phyloP scores from a whole-genome alignment of 1,284 basidiomycete species.

The Marasmius tenuissimus region DNA sequence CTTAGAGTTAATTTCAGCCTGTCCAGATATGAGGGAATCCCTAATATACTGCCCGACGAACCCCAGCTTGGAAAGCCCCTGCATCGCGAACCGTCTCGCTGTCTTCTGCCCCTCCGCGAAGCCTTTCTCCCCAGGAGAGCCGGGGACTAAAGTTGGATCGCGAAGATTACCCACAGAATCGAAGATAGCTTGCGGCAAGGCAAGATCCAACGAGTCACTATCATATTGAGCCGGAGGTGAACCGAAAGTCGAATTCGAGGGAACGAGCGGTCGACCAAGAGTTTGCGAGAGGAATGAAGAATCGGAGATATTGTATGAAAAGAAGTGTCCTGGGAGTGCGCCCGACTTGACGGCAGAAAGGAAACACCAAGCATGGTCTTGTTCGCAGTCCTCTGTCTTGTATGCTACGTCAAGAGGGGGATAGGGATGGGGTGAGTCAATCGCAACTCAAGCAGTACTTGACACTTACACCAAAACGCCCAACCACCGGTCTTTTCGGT shows the following conservation, averaged over 20 bases:
- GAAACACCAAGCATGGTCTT: constrained; percentile 71
- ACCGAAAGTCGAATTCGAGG: background rate
- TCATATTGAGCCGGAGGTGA: too few relatives aligned
- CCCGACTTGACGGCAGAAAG: constrained; percentile 50
- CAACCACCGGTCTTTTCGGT: constrained; percentile 62
- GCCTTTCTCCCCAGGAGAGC: constrained; percentile 35
- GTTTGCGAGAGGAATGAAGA: constrained; percentile 13
- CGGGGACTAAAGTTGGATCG: constrained; percentile 25
- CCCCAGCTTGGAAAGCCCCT: constrained; percentile 59
- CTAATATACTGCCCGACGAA: constrained; percentile 64
- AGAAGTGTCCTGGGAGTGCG: constrained; percentile 58
- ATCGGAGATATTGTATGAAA: constrained; percentile 40
- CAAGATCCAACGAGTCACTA: background rate
- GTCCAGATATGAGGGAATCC: constrained; percentile 46
- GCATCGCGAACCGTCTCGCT: constrained; percentile 59
- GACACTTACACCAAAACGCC: constrained; percentile 69
- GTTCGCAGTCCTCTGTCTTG: constrained; percentile 58
- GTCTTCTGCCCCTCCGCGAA: constrained; percentile 66
- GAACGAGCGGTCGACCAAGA: constrained; percentile 3
- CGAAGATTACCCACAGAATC: constrained; percentile 11
- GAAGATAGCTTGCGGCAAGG: background rate
- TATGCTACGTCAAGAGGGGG: constrained; percentile 38
- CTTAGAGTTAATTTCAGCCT: constrained; percentile 33
- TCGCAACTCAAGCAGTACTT: background rate
- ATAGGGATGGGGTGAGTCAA: background rate